phyloP scores from a whole-genome alignment of 2,329 filamentous ascomycete species.

The Fusarium caatingaense region DNA sequence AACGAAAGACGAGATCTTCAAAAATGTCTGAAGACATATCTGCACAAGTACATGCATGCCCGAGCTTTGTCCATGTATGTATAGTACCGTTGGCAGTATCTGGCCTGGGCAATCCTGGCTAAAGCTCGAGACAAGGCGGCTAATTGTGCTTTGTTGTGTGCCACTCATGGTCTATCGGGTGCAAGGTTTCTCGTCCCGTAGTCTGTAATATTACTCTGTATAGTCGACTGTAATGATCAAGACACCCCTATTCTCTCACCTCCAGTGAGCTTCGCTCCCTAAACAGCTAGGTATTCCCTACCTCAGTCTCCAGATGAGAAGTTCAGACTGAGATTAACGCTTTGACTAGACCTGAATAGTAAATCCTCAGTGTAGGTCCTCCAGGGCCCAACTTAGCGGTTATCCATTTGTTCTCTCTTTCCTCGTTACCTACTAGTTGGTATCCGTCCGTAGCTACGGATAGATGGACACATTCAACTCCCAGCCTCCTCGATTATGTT shows the following conservation, averaged over 20 bases:
- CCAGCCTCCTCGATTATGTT: neutral
- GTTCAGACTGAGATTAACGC: constrained; percentile 37
- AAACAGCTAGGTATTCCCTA: neutral
- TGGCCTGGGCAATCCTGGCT: constrained; percentile 27
- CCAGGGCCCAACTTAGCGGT: constrained; percentile 3
- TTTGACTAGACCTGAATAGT: constrained; percentile 35
- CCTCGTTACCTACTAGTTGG: constrained; percentile 11
- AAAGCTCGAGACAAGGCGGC: constrained; percentile 33
- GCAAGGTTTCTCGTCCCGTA: constrained; percentile 35
- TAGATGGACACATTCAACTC: neutral
- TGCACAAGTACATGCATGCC: constrained; percentile 13
- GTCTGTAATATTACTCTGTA: neutral
- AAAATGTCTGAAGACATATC: constrained; percentile 16
- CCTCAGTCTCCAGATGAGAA: constrained; percentile 3
- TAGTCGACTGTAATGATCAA: constrained; percentile 14
- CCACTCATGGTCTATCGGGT: constrained; percentile 37
- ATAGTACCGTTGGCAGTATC: constrained; percentile 5
- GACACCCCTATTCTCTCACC: constrained; percentile 27
- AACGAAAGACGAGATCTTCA: constrained; percentile 7
- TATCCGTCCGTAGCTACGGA: neutral
- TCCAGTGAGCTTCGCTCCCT: neutral
- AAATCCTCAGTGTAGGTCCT: constrained; percentile 17
- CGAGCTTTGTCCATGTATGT: constrained; percentile 4
- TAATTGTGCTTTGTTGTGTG: constrained; percentile 38
- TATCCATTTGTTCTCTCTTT: constrained; percentile 37